phyloP scores from a whole-genome alignment of 768 basidiomycete species.

The Cystofilobasidium ferigula region DNA sequence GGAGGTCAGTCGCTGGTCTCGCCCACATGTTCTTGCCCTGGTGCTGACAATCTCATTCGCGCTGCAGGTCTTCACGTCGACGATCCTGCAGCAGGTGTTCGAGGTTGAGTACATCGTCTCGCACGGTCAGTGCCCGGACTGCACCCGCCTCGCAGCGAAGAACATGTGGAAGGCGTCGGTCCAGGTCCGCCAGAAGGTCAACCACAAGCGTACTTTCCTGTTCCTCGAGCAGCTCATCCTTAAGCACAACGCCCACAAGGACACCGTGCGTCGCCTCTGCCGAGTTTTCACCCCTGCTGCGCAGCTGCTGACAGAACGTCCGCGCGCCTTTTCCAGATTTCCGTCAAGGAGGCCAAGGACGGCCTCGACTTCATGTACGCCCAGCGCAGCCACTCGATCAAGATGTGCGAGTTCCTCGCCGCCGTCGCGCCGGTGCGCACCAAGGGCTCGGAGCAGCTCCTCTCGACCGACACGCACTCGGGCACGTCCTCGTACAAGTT shows the following conservation, averaged over 20 bases:
- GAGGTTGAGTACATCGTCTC: slow-evolving; percentile 73
- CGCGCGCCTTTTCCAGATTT: slow-evolving; percentile 48
- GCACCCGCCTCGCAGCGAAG: slow-evolving; percentile 86
- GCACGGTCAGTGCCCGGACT: slow-evolving; percentile 89
- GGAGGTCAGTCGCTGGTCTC: slow-evolving; percentile 54
- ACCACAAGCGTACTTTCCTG: slow-evolving; percentile 95
- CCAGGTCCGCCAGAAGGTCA: slow-evolving; percentile 97
- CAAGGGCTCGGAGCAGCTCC: slow-evolving; percentile 85
- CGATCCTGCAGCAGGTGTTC: slow-evolving; percentile 93
- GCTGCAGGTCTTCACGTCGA: slow-evolving; percentile 71
- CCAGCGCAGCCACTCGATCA: slow-evolving; percentile 76
- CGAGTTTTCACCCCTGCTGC: not conserved
- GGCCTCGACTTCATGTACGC: slow-evolving; percentile 97
- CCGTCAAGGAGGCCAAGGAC: slow-evolving; percentile 81
- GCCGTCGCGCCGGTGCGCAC: slow-evolving; percentile 79
- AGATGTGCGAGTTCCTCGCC: slow-evolving; percentile 88
- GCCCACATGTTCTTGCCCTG: not conserved
- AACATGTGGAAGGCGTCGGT: slow-evolving; percentile 98
- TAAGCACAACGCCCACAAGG: slow-evolving; percentile 87
- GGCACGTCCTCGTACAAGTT: slow-evolving; percentile 92
- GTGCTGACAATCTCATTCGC: too few relatives aligned
- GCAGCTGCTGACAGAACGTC: not conserved
- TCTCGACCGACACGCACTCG: slow-evolving; percentile 84
- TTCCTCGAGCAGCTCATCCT: slow-evolving; percentile 94
- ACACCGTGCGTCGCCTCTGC: slow-evolving; percentile 2